Percentiles rank a stretch among this genome's conserved stretches.
Conservation (phyloP, 495 filamentous ascomycete species). For the Hypoxylon rickii region DNA sequence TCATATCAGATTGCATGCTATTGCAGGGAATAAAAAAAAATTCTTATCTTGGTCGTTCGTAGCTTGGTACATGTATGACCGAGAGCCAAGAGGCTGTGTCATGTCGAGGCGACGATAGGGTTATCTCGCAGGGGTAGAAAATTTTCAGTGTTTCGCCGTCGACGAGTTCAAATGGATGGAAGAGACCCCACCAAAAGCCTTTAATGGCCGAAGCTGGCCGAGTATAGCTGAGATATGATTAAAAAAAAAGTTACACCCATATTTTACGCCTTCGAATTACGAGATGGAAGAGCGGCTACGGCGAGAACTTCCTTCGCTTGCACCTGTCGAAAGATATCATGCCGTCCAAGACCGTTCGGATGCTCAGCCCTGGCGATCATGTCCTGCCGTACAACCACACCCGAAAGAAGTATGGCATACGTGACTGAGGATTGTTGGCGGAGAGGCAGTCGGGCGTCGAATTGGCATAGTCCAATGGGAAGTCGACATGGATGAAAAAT, state of each 20-base stretch:
- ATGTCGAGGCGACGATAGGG: conserved; percentile 21
- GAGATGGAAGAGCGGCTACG: too few species aligned
- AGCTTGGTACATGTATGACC: conserved; percentile 4
- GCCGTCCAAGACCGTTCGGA: conserved; percentile 21
- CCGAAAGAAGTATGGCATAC: conserved; percentile 10
- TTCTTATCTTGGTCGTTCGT: conserved; percentile 20
- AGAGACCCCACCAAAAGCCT: conserved; percentile 27
- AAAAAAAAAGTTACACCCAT: too few species aligned
- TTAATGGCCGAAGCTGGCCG: conserved; percentile 33
- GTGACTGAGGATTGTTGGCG: conserved; percentile 12
- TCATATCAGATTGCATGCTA: conserved; percentile 30
- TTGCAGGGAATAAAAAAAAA: conserved; percentile 18
- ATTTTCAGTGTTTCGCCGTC: conserved; percentile 27
- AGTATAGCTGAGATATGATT: conserved; percentile 8
- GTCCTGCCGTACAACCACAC: conserved; percentile 25
- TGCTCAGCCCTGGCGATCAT: conserved; percentile 31
- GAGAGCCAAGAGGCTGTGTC: conserved; percentile 4
- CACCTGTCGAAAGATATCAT: conserved; percentile 7
- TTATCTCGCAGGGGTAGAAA: conserved; percentile 32
- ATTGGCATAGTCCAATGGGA: conserved; percentile 16
- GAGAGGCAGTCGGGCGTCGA: conserved; percentile 13
- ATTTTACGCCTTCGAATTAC: too few species aligned
- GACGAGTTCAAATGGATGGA: conserved; percentile 12
- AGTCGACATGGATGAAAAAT: conserved; percentile 1
- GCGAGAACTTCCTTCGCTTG: too few species aligned